Conservation (phyloP, 2,329 filamentous ascomycete species). For the Claviceps sp. region DNA sequence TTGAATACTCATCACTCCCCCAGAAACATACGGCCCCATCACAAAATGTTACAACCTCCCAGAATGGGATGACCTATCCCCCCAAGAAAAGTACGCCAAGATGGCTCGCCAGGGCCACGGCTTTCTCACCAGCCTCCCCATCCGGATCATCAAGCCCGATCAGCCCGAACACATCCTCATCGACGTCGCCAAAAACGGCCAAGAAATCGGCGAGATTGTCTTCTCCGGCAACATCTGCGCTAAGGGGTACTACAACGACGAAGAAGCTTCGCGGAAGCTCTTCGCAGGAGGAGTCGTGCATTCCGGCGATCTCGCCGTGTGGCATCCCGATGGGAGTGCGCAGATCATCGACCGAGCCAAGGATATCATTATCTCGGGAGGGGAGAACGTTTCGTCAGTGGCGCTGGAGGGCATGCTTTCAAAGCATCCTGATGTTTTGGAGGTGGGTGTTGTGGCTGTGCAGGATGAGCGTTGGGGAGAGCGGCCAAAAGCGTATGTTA, state of each 20-base stretch:
- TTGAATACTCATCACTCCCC: neutral
- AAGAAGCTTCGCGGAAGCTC: constrained; percentile 71
- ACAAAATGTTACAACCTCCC: constrained; percentile 88
- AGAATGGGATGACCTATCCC: constrained; percentile 59
- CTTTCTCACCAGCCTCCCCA: constrained; percentile 70
- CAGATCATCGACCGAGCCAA: constrained; percentile 92
- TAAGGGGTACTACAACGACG: constrained; percentile 84
- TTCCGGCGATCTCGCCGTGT: constrained; percentile 84
- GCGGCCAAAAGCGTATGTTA: constrained; percentile 87
- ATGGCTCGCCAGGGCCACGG: constrained; percentile 95
- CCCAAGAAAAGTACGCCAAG: constrained; percentile 66
- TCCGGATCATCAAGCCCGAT: constrained; percentile 69
- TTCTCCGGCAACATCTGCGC: constrained; percentile 87
- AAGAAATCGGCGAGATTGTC: constrained; percentile 48
- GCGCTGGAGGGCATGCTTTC: constrained; percentile 83
- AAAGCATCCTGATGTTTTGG: constrained; percentile 77
- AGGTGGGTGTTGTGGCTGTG: constrained; percentile 82
- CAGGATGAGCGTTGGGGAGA: constrained; percentile 89
- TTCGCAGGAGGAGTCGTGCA: constrained; percentile 80
- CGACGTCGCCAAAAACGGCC: constrained; percentile 34
- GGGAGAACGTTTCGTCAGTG: constrained; percentile 93
- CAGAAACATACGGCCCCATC: constrained; percentile 85
- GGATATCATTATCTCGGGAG: constrained; percentile 95
- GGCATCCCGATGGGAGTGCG: constrained; percentile 79
- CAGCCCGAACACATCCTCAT: constrained; percentile 44